These are phyloP conservation scores for Phytomonas francai DNA, from an alignment of 208 protist genomes.

Conservation along the genomic window DNA sequence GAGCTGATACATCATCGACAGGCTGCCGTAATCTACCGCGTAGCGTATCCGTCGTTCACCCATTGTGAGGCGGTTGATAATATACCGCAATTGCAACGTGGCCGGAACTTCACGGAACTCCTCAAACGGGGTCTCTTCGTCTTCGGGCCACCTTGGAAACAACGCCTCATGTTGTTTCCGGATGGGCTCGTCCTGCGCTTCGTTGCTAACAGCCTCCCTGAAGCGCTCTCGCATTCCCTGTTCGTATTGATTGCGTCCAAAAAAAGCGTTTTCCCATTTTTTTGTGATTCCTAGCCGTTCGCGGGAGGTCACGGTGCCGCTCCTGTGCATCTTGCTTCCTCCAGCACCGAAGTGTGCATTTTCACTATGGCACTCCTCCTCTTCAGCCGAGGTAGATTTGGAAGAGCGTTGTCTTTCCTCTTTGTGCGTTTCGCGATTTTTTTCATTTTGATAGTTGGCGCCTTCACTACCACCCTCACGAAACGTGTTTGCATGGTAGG, in stretches of 20 bases:
- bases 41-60: slow-evolving; percentile 73
- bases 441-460: not conserved
- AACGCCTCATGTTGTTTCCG: slow-evolving; percentile 28
- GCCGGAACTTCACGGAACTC: slow-evolving; percentile 42
- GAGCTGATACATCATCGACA: slow-evolving; percentile 83
- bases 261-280: slow-evolving; percentile 85
- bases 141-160: slow-evolving; percentile 60
- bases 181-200: slow-evolving; percentile 21
- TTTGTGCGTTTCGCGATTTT: not conserved
- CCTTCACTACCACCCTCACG: not conserved
- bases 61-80: slow-evolving; percentile 64
- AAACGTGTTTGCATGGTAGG: not conserved
- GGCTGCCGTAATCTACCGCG: slow-evolving; percentile 66
- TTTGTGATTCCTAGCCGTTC: slow-evolving; percentile 47
- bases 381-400: not conserved
- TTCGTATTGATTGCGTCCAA: slow-evolving; percentile 75
- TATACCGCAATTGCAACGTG: slow-evolving; percentile 51
- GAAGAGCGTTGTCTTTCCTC: not conserved
- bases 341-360: not conserved
- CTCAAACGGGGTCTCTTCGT: slow-evolving; percentile 55
- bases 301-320: slow-evolving; percentile 35
- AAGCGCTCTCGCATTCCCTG: slow-evolving; percentile 75
- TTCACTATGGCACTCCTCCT: not conserved
- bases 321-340: slow-evolving; percentile 7
- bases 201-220: slow-evolving; percentile 31